Evolutionary conservation across 257 asterid species (phyloP).

Genomic region (Apocynum venetum): DNA sequence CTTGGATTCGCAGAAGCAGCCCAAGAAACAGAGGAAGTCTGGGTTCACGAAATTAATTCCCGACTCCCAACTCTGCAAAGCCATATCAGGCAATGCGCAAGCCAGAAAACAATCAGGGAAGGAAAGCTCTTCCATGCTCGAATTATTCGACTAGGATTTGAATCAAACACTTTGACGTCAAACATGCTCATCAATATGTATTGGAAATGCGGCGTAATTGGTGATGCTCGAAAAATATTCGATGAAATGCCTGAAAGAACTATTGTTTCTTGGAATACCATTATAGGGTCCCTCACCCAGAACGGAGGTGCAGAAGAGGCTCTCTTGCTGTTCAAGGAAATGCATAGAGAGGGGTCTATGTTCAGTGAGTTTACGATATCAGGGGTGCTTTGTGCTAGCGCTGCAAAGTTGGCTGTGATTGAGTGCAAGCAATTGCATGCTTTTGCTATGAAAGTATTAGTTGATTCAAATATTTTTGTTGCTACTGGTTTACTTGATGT

Average conservation of each 20-base stretch:
- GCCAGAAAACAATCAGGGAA: conserved; percentile 24
- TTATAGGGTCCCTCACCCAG: conserved; percentile 54
- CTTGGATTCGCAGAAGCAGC: conserved; percentile 18
- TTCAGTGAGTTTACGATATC: conserved; percentile 71
- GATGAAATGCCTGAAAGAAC: conserved; percentile 62
- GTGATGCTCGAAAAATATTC: conserved; percentile 55
- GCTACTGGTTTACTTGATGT: conserved; percentile 83
- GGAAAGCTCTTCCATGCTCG: conserved; percentile 68
- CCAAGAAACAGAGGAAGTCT: conserved; percentile 19
- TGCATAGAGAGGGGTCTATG: conserved; percentile 58
- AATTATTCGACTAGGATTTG: conserved; percentile 47
- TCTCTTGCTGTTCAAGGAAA: conserved; percentile 46
- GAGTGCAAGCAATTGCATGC: conserved; percentile 83
- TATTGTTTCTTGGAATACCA: conserved; percentile 83
- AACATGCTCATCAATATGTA: conserved; percentile 73
- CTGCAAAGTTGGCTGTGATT: conserved; percentile 45
- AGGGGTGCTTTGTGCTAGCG: conserved; percentile 76
- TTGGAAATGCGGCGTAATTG: conserved; percentile 49
- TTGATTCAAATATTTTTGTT: conserved; percentile 54
- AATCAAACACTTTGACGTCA: conserved; percentile 46
- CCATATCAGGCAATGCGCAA: conserved; percentile 56
- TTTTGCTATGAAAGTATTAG: conserved; percentile 49
- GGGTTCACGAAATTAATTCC: neutral
- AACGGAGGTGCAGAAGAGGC: conserved; percentile 51
- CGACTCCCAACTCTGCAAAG: conserved; percentile 35